Evolutionary conservation across 306 rosid species (phyloP).

Genomic region (Rubus parviflorus): DNA sequence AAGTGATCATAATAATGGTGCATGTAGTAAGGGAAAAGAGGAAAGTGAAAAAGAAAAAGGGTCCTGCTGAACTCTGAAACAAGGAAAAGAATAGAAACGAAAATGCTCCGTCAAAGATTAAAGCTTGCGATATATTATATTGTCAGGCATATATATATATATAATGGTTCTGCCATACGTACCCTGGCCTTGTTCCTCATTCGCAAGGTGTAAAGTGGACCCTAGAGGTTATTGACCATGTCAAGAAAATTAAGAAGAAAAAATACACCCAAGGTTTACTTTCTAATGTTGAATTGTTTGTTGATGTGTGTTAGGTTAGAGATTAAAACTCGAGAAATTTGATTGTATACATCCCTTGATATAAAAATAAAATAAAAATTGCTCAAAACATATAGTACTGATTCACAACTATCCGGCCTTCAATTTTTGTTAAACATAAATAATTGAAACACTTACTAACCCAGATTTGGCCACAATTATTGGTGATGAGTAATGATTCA

Average conservation of each 20-base stretch:
- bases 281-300: no score
- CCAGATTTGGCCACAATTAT: not conserved
- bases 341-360: no score
- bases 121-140: not conserved
- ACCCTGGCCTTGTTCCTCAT: not conserved
- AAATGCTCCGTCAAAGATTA: constrained; percentile 16
- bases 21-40: not conserved
- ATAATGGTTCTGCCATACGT: not conserved
- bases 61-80: not conserved
- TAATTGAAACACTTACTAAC: not conserved
- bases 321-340: no score
- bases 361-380: no score
- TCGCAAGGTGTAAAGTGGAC: not conserved
- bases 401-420: no score
- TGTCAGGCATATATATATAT: not conserved
- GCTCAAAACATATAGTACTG: no score
- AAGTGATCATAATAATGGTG: not conserved
- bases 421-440: no score
- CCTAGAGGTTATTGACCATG: not conserved
- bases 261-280: no score
- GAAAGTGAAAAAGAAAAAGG: constrained; percentile 4
- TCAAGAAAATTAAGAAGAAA: no score
- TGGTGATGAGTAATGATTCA: not conserved
- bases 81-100: not conserved
- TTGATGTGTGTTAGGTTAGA: no score